Base-by-base conservation (phyloP, 2,329 filamentous ascomycete species). In the Rutstroemia sp. region DNA sequence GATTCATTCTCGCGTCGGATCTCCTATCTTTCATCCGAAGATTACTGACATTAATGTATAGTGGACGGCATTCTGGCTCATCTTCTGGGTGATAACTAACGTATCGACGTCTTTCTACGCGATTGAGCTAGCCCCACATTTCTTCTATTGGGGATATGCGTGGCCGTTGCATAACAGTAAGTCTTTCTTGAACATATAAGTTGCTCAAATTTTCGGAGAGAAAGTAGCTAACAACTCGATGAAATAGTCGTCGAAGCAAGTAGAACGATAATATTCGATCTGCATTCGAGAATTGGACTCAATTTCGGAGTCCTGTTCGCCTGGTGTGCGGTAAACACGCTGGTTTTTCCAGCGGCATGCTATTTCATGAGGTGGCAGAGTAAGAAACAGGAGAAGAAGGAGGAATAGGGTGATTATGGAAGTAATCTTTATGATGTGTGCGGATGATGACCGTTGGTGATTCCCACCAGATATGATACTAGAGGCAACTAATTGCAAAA, bases 101-200 rank as follows among this genome's bases (percentile, higher is more conserved):
- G 82, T 86, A 0, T 72, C 75, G 0, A 84, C 81, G 0, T 70
- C 74, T 0, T 86, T 87, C 63, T 85, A 86, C 68, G 69, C 77
- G 4, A 70, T 86, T 48, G 78, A 80, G 27, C 70, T 86, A 36
- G 77, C 81, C 3, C 79, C 80, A 0, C 70, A 65, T 0, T 85
- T 86, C 63, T 87, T 81, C 64, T 65, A 69, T 2, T 87, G 80
- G 79, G 82, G 82, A 0, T 83, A 83, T 65, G 81, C 77, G 0
- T 86, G 80, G 81, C 83, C 82, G 16, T 66, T 87, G 58, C 79
- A 84, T 67, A 78, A 81, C 48, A 75, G 75, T 77, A 68, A 62
- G 72, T 70, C 42, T 14, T 49, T n/a, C 21, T 19, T 17, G 19
- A 38, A 5, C 3, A 16, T 34, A 9, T 46, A 12, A 36, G 10